phyloP scores from a whole-genome alignment of 176 grass and related monocot genomes.

The Panicum miliaceum region DNA sequence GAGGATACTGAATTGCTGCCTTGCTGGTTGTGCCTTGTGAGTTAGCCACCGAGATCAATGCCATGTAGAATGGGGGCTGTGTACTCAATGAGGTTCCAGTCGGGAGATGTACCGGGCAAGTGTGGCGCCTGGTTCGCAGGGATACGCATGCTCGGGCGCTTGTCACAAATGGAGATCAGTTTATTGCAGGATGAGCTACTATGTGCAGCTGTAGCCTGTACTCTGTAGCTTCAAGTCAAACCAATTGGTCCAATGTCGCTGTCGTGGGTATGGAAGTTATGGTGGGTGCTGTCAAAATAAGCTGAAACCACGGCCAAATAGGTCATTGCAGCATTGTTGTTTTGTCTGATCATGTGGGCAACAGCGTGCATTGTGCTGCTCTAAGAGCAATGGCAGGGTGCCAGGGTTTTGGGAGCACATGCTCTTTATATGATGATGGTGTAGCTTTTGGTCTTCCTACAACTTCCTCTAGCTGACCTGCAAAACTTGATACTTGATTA shows the following conservation, averaged over 20 bases:
- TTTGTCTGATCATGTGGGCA: not conserved
- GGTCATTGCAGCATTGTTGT: not conserved
- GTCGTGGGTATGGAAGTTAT: not conserved
- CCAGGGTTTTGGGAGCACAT: not conserved
- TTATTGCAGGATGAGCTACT: not conserved
- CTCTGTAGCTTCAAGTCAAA: conserved; percentile 2
- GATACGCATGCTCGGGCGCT: not conserved
- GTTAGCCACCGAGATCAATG: not conserved
- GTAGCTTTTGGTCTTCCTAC: not conserved
- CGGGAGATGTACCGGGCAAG: not conserved
- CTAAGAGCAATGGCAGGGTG: not conserved
- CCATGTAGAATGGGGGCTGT: not conserved
- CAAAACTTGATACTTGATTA: not conserved
- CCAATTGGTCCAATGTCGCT: not conserved
- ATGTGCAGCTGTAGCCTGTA: not conserved
- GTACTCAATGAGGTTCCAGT: not conserved
- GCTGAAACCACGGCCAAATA: not conserved
- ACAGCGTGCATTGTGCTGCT: not conserved
- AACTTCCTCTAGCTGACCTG: not conserved
- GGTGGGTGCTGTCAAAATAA: not conserved
- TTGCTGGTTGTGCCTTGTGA: not conserved
- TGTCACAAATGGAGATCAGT: not conserved
- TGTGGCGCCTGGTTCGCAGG: not conserved
- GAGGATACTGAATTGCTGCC: not conserved
- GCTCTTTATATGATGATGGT: not conserved